Percentiles rank a stretch among this genome's conserved stretches.
phyloP scores from a whole-genome alignment of 257 asterid species.

The Solanum verrucosum region DNA sequence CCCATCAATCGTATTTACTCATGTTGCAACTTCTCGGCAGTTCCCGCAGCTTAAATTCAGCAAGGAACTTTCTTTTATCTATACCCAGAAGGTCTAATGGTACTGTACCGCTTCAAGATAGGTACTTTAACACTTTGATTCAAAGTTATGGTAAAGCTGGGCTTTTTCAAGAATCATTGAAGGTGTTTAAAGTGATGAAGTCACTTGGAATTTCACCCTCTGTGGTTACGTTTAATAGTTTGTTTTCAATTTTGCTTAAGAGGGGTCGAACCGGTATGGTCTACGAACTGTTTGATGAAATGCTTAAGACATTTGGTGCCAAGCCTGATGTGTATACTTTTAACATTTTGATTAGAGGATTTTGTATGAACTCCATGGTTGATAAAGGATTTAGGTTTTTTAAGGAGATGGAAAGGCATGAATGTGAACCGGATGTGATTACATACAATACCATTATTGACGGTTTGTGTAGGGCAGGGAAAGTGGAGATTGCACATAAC shows the following conservation, averaged over 20 bases:
- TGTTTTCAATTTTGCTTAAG: constrained; percentile 50
- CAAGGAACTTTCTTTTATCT: constrained; percentile 68
- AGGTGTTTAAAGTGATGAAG: constrained; percentile 54
- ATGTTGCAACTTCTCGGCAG: constrained; percentile 57
- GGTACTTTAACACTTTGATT: constrained; percentile 57
- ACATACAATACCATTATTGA: constrained; percentile 70
- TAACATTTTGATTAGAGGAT: constrained; percentile 69
- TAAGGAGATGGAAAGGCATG: constrained; percentile 63
- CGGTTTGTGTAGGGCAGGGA: constrained; percentile 79
- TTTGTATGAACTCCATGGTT: constrained; percentile 58
- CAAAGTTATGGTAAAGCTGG: constrained; percentile 70
- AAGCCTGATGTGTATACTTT: constrained; percentile 68
- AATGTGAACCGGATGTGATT: constrained; percentile 47
- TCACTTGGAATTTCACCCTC: constrained; percentile 68
- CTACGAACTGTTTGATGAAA: constrained; percentile 58
- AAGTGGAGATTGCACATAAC: constrained; percentile 51
- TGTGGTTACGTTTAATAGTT: constrained; percentile 46
- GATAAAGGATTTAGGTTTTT: constrained; percentile 68
- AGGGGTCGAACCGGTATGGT: constrained; percentile 60
- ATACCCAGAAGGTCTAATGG: constrained; percentile 46
- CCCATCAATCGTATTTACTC: constrained; percentile 50
- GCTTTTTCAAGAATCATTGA: constrained; percentile 59
- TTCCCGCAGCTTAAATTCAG: constrained; percentile 53
- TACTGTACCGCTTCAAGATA: constrained; percentile 42
- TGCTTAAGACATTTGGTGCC: constrained; percentile 75